Base-by-base conservation (phyloP, 805 yeast genomes). In the Nakazawaea ishiwadae region DNA sequence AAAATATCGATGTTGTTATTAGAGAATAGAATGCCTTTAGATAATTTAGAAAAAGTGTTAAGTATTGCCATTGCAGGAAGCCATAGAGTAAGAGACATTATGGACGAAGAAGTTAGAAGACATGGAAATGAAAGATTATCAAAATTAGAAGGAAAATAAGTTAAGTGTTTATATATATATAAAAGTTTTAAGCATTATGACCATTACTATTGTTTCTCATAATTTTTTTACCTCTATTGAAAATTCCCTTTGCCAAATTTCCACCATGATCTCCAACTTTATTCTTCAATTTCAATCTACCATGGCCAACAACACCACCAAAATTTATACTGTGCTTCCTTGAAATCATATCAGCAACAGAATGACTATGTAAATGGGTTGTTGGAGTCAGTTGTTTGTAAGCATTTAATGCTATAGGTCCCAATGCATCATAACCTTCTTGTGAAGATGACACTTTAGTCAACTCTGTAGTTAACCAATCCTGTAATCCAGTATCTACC, bases 21-120 rank as follows among this genome's bases (percentile, higher is more conserved):
- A 42, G 98, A 93, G 55, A 88, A 86, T 53, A 83, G 83, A 56
- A 72, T 93, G 58, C 91, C 96, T 0, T 62, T 90, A 49, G 98
- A 90, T 55, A 71, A 77, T 44, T 60, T 93, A 44, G 95, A 86
- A 53, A 68, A 78, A 18, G 78, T 87, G 5, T 62, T 93, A 51
- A 86, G 85, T 8, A 73, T 89, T 37, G 96, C 93, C 2, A 77
- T 90, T 35, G 84, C 90, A 15, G 99, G 98, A 8, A 79, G 91
- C 42, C 91, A 85, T 54, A 71, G 85, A 51, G 66, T 91, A 10
- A 77, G 89, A 56, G 87, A 85, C 31, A 63, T 86, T 41, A 88
- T 91, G 96, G 96, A 91, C 53, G 70, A 72, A 35, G 87, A 84
- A 55, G 84, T 93, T 4, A 77, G 96, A 53, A 71, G 68, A 45